Percentiles rank a stretch among this genome's conserved stretches.
phyloP scores from a whole-genome alignment of 2,329 filamentous ascomycete genomes.

The Neoarthrinium moseri region DNA sequence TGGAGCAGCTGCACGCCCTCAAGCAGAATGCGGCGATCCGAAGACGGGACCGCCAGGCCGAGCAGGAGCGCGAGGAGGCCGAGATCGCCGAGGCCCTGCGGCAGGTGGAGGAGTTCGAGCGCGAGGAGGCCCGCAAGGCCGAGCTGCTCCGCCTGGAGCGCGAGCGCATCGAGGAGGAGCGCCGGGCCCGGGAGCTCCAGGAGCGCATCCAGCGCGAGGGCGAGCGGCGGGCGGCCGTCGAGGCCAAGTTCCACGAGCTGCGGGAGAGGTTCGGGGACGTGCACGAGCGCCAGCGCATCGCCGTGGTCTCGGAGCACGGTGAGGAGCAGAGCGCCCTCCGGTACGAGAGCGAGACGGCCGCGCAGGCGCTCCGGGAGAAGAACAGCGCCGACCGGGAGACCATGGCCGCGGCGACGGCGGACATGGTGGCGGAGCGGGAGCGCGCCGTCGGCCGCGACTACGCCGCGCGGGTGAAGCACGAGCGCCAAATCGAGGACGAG shows the following conservation, averaged over 20 bases:
- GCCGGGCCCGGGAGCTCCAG: slow-evolving; percentile 33
- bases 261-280: slow-evolving; percentile 34
- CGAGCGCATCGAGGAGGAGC: slow-evolving; percentile 34
- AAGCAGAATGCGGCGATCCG: slow-evolving; percentile 36
- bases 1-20: slow-evolving; percentile 39
- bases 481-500: slow-evolving; percentile 40
- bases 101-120: slow-evolving; percentile 48
- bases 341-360: slow-evolving; percentile 18
- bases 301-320: slow-evolving; percentile 37
- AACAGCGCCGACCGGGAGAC: slow-evolving; percentile 32
- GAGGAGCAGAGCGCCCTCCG: slow-evolving; percentile 28
- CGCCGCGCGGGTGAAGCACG: slow-evolving; percentile 35
- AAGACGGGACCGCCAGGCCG: slow-evolving; percentile 29
- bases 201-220: slow-evolving; percentile 39
- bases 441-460: slow-evolving; percentile 38
- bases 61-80: slow-evolving; percentile 31
- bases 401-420: slow-evolving; percentile 21
- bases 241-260: slow-evolving; percentile 36
- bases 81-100: slow-evolving; percentile 39
- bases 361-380: slow-evolving; percentile 29
- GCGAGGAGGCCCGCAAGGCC: slow-evolving; percentile 40
- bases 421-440: slow-evolving; percentile 33
- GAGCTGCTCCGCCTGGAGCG: slow-evolving; percentile 38
- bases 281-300: slow-evolving; percentile 39
- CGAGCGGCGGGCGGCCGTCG: slow-evolving; percentile 36